A percentile compares a stretch with the other conserved stretches of the same genome.
These are phyloP conservation scores for Fusarium sulawesiense DNA, from an alignment of 2,329 filamentous ascomycete genomes.

Conservation along the genomic window DNA sequence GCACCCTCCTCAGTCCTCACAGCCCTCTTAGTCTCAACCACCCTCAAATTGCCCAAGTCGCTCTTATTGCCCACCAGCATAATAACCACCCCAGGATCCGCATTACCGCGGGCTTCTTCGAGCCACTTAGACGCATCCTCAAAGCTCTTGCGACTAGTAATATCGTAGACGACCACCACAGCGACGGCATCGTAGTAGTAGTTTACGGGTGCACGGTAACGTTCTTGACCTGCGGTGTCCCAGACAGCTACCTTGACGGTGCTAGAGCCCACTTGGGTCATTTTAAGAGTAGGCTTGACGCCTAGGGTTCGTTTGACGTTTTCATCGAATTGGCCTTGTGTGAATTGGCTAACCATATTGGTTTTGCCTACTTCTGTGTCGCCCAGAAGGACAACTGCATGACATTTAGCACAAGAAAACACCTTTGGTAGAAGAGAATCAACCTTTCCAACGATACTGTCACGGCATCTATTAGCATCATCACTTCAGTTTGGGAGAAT, in stretches of 20 bases:
- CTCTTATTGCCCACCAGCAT: conserved; percentile 15
- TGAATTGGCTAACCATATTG: conserved; percentile 12
- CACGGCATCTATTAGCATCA: neutral
- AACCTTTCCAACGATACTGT: conserved; percentile 1
- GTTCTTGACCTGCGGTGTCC: conserved; percentile 6
- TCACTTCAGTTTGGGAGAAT: neutral
- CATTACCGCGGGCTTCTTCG: neutral
- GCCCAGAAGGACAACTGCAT: conserved; percentile 4
- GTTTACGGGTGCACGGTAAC: neutral
- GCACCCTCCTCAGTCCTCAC: neutral
- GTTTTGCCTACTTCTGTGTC: conserved; percentile 11
- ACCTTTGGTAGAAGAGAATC: no score
- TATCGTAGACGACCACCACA: neutral
- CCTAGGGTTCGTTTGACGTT: neutral
- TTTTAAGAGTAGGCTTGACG: conserved; percentile 8
- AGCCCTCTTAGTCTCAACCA: neutral
- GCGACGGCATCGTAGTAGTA: conserved; percentile 1
- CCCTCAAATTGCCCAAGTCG: neutral
- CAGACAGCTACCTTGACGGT: conserved; percentile 5
- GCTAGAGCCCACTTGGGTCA: neutral
- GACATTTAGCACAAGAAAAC: neutral
- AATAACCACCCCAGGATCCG: neutral
- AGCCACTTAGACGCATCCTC: neutral
- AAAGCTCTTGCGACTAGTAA: conserved; percentile 3
- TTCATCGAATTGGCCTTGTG: neutral